Base-by-base conservation (phyloP, 371 early-diverging fungal species). In the Mucor plumbeus region DNA sequence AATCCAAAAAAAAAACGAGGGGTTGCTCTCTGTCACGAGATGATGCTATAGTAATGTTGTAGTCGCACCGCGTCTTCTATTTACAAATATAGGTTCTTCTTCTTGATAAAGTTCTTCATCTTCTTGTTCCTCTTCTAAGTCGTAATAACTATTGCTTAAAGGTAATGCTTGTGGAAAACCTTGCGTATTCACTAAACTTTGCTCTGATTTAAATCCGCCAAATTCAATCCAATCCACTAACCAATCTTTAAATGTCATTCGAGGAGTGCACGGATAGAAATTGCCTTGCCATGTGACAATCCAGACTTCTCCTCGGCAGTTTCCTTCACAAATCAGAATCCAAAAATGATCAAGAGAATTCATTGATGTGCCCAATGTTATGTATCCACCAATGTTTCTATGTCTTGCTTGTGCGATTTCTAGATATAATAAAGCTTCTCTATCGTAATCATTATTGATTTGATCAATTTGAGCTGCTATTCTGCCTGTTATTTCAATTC, bases 271-370 rank as follows among this genome's bases (percentile, higher is more conserved):
- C 48, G 60, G 66, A 48, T 44, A 59, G 59, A 65, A 65, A 33
- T 19, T 39, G 4, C 66, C 59, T 14, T 39, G 31, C 53, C 59
- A 50, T 11, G 60, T 50, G 53, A 38, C 66, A 15, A 65, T 65
- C 66, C 66, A 65, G 11, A 65, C 59, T 13, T 65, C 60, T 39
- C 66, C 66, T 39, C 66, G 47, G n/a, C 60, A 65, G 33, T 33
- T 33, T 17, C 66, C 66, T 59, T 65, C 66, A 34, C 59, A 65
- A 17, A 65, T 65, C n/a, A 65, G 60, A 33, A 65, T 65, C 66
- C 66, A 65, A 48, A 59, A 65, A 40, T 65, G 53, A 19, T 41
- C 60, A 39, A 47, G 19, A 17, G 66, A 65, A 19, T 48, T 15
- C n/a, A 34, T 38, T 17, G 60, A 39, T 38, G 66, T 59, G 14